Base-by-base conservation (phyloP, 2,329 filamentous ascomycete genomes). In the Colletotrichum sp. region DNA sequence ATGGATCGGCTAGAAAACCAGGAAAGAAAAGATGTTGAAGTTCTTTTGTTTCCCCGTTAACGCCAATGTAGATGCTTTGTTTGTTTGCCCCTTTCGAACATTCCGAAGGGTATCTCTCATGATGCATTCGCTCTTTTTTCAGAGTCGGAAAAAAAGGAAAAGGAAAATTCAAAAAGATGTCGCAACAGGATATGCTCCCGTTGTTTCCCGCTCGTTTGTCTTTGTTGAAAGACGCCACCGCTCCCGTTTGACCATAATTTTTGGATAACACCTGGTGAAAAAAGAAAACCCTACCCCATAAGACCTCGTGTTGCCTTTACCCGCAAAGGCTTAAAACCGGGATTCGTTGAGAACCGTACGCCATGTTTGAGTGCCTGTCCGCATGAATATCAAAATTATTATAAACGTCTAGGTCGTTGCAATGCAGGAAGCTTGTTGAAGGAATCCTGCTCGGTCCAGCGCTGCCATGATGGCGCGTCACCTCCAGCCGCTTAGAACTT, bases 401-500 rank as follows among this genome's bases (percentile, higher is more conserved):
- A 76, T 77, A 77, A 77, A 77, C 68, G 75, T 77, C 78, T 78
- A 78, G 75, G 74, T 78, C 76, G 74, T 78, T 74, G 76, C 72
- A 77, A 59, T 76, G 72, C 77, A 77, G 77, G 63, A 72, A 76
- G 70, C 75, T 77, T 78, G 77, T 78, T 78, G 77, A 78, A 78
- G 72, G 32, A 77, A 76, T 74, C 68, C 75, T 76, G 77, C 72
- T 68, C 55, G 36, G 68, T 71, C 63, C 63, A 68, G 65, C 34
- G 63, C 39, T 24, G 39, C 26, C 55, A 64, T 32, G 30, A 64
- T 68, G 32, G 52, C 64, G 66, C 57, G 43, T 48, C 43, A 13
- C 18, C 43, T 21, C 43, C 3, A 48, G 43, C n/a, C 43, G 82
- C 86, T 92, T 98, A 99, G 88, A 95, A 94, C 89, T 95, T 96